Evolutionary conservation across 768 basidiomycete genomes (phyloP), one percentile per base, ranked within the genome.

Genomic region (Suillus clintonianus): DNA sequence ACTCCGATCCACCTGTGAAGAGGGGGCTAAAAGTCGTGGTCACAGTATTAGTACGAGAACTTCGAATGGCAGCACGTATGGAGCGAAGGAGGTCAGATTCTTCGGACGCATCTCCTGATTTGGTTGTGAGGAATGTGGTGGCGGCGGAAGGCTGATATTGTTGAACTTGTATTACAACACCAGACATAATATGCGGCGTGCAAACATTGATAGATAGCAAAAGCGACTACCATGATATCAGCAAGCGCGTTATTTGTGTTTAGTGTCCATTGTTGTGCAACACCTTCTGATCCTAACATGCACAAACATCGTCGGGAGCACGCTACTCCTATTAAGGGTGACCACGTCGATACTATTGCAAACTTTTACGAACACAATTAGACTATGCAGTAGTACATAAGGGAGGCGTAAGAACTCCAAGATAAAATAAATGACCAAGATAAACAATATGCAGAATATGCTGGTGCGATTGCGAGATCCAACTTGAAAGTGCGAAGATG

Each of bases 31-130:
- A 81, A 41, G 84, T 77, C 13, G 80, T 67, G 48, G 79, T 76
- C 60, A 79, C 69, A 42, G 76, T 72, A 51, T 80, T 79, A 37
- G 82, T 78, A 45, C 82, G 79, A 19, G 83, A 79, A 53, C 88
- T 87, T 37, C 83, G 85, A 43, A 91, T 78, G 15, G 86, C 88
- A n/a, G 72, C 73, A 43, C 83, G 83, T 59, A 91, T 88, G 30
- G 89, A 79, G 62, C 78, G 79, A 43, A 91, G 78, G 1, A 92
- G 76, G 19, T 71, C 68, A 14, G 83, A 82, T 39, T 75, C 76
- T 47, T 60, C 27, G 22, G 63, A 37, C 2, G 57, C 61, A 15
- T 62, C 39, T 60, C 43, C 54, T 51, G 75, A 61, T 56, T 72
- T 69, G 37, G 72, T 71, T 34, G 77, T 67, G 19, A 87, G 76